These are phyloP conservation scores for Xylaria nigripes DNA, from an alignment of 495 filamentous ascomycete genomes.

Conservation along the genomic window DNA sequence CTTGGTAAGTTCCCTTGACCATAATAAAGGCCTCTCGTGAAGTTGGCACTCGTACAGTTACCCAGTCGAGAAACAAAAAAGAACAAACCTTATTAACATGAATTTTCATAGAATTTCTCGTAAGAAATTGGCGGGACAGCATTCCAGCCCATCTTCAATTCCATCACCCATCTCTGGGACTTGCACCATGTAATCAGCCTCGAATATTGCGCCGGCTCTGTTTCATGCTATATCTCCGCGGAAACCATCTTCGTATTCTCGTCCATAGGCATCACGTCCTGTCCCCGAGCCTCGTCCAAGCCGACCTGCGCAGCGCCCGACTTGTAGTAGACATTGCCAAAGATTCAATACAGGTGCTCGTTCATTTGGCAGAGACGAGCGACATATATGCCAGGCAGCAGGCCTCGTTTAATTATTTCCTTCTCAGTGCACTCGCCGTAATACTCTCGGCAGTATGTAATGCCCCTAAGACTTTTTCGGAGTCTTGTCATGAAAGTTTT, in stretches of 20 bases:
- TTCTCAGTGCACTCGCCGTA: conserved; percentile 54
- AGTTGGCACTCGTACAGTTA: background rate
- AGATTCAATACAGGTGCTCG: conserved; percentile 55
- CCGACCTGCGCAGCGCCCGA: conserved; percentile 45
- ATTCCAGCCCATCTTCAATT: conserved; percentile 28
- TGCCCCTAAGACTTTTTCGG: conserved; percentile 50
- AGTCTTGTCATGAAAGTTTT: conserved; percentile 52
- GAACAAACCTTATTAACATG: conserved; percentile 46
- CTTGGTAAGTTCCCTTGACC: background rate
- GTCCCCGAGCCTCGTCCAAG: conserved; percentile 49
- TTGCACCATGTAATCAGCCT: conserved; percentile 9
- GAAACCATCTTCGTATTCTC: conserved; percentile 57
- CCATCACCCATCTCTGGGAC: conserved; percentile 6
- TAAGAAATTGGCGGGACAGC: conserved; percentile 53
- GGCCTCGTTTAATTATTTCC: conserved; percentile 58
- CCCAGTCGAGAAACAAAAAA: background rate
- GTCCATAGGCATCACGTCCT: conserved; percentile 57
- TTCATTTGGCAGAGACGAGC: conserved; percentile 49
- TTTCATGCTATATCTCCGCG: conserved; percentile 54
- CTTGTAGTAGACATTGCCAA: conserved; percentile 55
- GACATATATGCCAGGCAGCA: conserved; percentile 57
- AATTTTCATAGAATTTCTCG: conserved; percentile 55
- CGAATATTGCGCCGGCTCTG: conserved; percentile 51
- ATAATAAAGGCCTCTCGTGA: background rate
- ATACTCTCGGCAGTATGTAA: conserved; percentile 57